Percentiles rank a stretch among this genome's conserved stretches.
phyloP scores from a whole-genome alignment of 2,329 filamentous ascomycete genomes.

The Truncatella angustata region DNA sequence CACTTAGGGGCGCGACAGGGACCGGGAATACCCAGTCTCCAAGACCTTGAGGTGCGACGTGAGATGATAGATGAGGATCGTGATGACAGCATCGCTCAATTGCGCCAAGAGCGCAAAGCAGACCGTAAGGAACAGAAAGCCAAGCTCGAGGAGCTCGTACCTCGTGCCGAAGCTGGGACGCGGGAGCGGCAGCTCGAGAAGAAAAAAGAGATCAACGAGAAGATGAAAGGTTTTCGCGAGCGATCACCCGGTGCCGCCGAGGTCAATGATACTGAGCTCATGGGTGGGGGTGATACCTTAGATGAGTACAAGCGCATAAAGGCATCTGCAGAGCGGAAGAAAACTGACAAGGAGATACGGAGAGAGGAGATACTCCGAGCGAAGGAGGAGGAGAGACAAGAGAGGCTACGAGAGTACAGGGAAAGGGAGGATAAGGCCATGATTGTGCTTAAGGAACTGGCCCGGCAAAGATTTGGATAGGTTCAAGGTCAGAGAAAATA shows the following conservation, averaged over 20 bases:
- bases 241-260: conserved; percentile 60
- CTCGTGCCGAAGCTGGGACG: conserved; percentile 79
- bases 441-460: conserved; percentile 75
- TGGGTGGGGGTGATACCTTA: conserved; percentile 67
- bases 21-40: conserved; percentile 65
- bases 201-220: conserved; percentile 67
- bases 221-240: conserved; percentile 71
- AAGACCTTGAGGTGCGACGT: conserved; percentile 68
- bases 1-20: too few relatives aligned
- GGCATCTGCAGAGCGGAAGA: conserved; percentile 66
- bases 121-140: conserved; percentile 69
- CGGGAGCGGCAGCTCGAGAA: conserved; percentile 87
- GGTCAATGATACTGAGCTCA: conserved; percentile 70
- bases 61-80: conserved; percentile 51
- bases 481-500: too few relatives aligned
- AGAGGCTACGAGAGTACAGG: conserved; percentile 66
- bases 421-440: conserved; percentile 83
- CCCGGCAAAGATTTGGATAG: conserved; percentile 73
- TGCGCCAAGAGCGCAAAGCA: conserved; percentile 59
- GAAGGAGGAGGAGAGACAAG: conserved; percentile 75
- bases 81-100: conserved; percentile 42
- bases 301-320: conserved; percentile 68
- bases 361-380: conserved; percentile 79
- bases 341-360: conserved; percentile 79
- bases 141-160: conserved; percentile 74